Conservation (phyloP, 75 land plant species). For the Pseudotsuga menziesii region DNA sequence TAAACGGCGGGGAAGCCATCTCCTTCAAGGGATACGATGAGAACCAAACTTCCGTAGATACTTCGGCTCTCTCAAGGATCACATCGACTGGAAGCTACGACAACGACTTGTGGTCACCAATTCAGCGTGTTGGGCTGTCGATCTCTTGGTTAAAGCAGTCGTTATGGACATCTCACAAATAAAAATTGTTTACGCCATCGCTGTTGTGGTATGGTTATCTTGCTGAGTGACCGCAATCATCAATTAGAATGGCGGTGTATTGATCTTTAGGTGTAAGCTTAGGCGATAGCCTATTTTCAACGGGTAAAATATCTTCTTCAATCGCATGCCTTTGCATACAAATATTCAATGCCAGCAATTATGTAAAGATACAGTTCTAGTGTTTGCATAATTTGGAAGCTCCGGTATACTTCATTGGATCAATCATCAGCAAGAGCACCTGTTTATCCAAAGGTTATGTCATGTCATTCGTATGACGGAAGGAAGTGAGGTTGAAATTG, state of each 20-base stretch:
- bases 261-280: conserved; percentile 51
- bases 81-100: too few relatives aligned
- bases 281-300: conserved; percentile 51
- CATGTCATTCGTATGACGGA: conserved; percentile 45
- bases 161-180: too few relatives aligned
- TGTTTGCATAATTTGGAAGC: conserved; percentile 74
- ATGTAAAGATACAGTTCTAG: conserved; percentile 84
- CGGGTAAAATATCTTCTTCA: conserved; percentile 43
- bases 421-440: conserved; percentile 35
- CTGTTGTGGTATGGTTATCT: too few relatives aligned
- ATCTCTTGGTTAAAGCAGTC: too few relatives aligned
- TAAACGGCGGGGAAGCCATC: too few relatives aligned
- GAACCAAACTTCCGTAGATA: too few relatives aligned
- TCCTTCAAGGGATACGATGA: too few relatives aligned
- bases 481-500: conserved; percentile 56
- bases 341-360: conserved; percentile 35
- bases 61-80: too few relatives aligned
- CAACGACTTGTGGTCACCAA: too few relatives aligned
- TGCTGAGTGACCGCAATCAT: too few relatives aligned
- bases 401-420: background rate
- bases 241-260: conserved; percentile 64
- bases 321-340: conserved; percentile 29
- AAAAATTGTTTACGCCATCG: too few relatives aligned
- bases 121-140: too few relatives aligned
- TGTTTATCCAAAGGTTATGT: conserved; percentile 48